phyloP scores from a whole-genome alignment of 2,329 filamentous ascomycete species.

The Clarireedia paspali region DNA sequence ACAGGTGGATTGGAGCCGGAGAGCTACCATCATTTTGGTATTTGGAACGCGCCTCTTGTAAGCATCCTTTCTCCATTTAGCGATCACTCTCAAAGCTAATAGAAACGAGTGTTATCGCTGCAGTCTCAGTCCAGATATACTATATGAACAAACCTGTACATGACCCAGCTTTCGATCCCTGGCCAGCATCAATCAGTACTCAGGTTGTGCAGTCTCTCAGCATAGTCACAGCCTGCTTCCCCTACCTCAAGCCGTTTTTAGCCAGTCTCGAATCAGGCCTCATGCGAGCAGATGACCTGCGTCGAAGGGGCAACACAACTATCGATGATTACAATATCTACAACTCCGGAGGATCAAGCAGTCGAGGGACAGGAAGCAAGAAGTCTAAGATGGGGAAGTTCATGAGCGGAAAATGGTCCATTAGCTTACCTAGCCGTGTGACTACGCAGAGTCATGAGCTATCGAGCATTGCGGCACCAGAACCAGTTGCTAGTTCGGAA shows the following conservation, averaged over 20 bases:
- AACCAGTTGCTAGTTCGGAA: neutral
- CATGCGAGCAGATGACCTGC: slow-evolving; percentile 3
- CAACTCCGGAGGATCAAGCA: neutral
- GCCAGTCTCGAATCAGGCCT: slow-evolving; percentile 3
- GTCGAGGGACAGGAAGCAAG: neutral
- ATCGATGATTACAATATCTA: neutral
- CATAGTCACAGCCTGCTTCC: slow-evolving; percentile 4
- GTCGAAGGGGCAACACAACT: neutral
- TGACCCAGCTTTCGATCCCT: slow-evolving; percentile 3
- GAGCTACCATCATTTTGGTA: neutral
- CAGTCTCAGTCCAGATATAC: neutral
- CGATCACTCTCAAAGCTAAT: neutral
- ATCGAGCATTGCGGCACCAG: neutral
- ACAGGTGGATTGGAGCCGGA: neutral
- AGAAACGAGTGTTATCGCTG: slow-evolving; percentile 1
- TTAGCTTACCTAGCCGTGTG: neutral
- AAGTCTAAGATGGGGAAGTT: neutral
- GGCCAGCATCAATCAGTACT: neutral
- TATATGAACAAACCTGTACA: neutral
- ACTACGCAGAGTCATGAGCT: neutral
- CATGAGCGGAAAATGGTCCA: neutral
- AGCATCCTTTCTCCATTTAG: neutral
- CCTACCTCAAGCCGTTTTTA: slow-evolving; percentile 4
- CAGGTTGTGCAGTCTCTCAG: slow-evolving; percentile 3
- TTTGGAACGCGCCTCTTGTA: slow-evolving; percentile 10